Base-by-base conservation (phyloP, 192 early-diverging fungal species). In the Oehlia diaphana region DNA sequence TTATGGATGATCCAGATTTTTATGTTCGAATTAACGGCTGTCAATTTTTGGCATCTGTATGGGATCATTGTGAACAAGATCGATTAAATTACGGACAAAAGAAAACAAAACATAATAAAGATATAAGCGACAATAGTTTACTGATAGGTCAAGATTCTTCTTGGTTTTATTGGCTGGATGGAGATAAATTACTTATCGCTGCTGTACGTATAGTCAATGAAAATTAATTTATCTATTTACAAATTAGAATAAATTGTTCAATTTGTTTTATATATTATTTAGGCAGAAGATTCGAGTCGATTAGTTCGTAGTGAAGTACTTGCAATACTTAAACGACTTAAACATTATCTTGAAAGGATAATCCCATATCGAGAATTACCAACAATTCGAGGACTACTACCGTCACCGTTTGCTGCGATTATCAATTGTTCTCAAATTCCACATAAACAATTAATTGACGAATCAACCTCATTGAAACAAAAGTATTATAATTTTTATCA, bases 1-100 rank as follows among this genome's bases (percentile, higher is more conserved):
- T 82, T 2, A 71, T 90, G 62, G 83, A 90, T 69, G 89, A 88
- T 80, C 75, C 83, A 16, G 89, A 90, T 65, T 85, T 83, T 74
- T 86, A 88, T 49, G 87, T 88, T 42, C 76, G 84, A 33, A 86
- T 90, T 31, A 78, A 84, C 4, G 86, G 81, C 0, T 90, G 87
- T 39, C 81, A 84, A 26, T 86, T 90, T 61, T 68, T 90, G 39
- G 82, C 84, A 42, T 84, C 79, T 6, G 58, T 90, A 8, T 90
- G 89, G 89, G 64, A 80, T 26, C 66, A 84, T 21, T 81, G 85
- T 62, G 44, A 77, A 35, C 84, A 86, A 31, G 77, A 83, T 63
- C 77, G 79, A 81, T 80, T 44, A 33, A 78, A 35, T 33, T 50
- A 23, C 76, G 84, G n/a, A 82, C 83, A 74, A 78, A 81, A 12